Base-by-base conservation (phyloP, 2,329 filamentous ascomycete genomes). In the Teratosphaeria zuluensis region DNA sequence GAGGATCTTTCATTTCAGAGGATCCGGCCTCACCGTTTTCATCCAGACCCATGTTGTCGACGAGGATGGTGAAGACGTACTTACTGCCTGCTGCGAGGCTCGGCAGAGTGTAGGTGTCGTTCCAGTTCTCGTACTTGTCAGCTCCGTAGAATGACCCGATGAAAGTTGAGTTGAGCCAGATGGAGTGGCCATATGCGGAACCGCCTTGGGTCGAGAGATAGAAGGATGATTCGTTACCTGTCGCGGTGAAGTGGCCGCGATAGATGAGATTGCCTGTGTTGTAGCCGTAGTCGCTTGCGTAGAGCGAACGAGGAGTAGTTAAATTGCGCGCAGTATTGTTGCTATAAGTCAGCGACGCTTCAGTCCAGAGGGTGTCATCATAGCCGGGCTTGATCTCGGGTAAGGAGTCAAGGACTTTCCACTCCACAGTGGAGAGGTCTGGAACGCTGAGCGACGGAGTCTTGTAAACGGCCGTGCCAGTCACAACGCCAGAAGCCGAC, bases 41-140 rank as follows among this genome's bases (percentile, higher is more conserved):
- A 60, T 90, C 81, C 0, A 89, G 76, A 0, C 88, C 88, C 74
- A 85, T 89, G 70, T 86, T 86, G 70, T 92, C 89, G 14, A 92
- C 76, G 0, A 90, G 72, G 1, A 91, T 76, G 0, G 88, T 91
- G 62, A 92, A 69, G 11, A 86, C 77, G 67, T 89, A 84, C 0
- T 71, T 64, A 28, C 77, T 75, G 3, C 81, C 84, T 0, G 76
- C 68, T 0, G 68, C 65, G 3, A 89, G 75, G 7, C 75, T 73
- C 0, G 62, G 78, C 0, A 89, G 72, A 0, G 73, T 74, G 68
- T 86, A 85, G 0, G 80, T 86, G 0, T 78, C 73, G 64, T 82
- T 86, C 60, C 78, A 75, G 56, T 78, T 78, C 0, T 68, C 69
- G 1, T 78, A 72, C 2, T 73, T 73, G 60, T 81, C 80, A 48